Evolutionary conservation across 129 eudicot genomes (phyloP), one percentile per base, ranked within the genome.

Genomic region (Centella asiatica): DNA sequence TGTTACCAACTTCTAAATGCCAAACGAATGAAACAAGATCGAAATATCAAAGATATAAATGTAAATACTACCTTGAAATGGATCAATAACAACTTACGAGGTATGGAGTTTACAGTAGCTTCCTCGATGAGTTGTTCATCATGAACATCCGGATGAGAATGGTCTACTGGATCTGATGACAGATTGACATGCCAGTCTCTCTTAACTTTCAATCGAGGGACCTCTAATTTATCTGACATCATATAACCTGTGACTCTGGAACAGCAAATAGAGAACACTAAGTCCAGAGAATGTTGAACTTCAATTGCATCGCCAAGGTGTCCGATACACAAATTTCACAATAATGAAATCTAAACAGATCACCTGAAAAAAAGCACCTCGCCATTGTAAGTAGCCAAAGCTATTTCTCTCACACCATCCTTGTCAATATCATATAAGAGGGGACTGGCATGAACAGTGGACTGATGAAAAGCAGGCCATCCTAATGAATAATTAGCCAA

Each of bases 401-500:
- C 99, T 60, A 93, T 84, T 80, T 93, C 99, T 77, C 95, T 84
- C 61, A 93, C 99, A 25, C 99, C 96, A 74, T 93, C 99, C 76
- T 93, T 93, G 75, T 93, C 99, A 74, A 93, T 87, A 66, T 87
- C 99, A 67, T 93, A 87, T 24, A 93, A 75, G 68, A 93, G 89
- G 53, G 99, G 99, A 71, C 96, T 93, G 33, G 99, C 83, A 78
- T 93, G 99, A 74, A 87, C 99, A 59, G 86, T 93, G 18, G 99
- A 93, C 77, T 93, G 95, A 66, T 93, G 99, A 69, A 83, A 93
- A 64, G 99, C 99, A 75, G 99, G 99, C 99, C 96, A 93, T 44
- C 99, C 99, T 93, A 76, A 79, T 54, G 52, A 69, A 70, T 58
- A 44, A 60, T 62, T 19, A 19, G 33, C 36, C 45, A 29, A 66